phyloP scores from a whole-genome alignment of 2,329 filamentous ascomycete genomes.

The Fusarium nematophilum region DNA sequence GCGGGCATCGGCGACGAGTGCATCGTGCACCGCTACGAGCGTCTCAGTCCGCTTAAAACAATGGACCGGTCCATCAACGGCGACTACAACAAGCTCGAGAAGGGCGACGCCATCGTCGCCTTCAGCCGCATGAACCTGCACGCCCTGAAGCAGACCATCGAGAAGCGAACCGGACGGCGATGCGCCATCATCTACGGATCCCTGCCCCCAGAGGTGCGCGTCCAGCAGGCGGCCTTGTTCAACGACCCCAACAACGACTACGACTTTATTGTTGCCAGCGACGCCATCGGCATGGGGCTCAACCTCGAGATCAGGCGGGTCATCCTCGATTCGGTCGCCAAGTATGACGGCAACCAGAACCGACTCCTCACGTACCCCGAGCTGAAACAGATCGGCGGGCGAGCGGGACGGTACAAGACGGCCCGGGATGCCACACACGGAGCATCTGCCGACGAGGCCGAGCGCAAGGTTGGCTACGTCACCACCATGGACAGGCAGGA shows the following conservation, averaged over 20 bases:
- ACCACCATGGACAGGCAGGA: constrained; percentile 82
- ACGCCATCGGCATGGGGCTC: constrained; percentile 97
- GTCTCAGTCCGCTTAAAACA: constrained; percentile 81
- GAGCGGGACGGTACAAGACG: constrained; percentile 87
- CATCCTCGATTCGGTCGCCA: constrained; percentile 83
- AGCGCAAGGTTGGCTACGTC: constrained; percentile 74
- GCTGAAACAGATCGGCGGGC: constrained; percentile 93
- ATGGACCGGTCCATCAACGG: constrained; percentile 72
- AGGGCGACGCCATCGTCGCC: constrained; percentile 90
- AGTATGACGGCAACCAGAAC: constrained; percentile 72
- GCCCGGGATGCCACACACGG: constrained; percentile 53
- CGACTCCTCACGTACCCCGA: constrained; percentile 76
- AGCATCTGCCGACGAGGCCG: constrained; percentile 16
- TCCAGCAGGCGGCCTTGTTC: constrained; percentile 90
- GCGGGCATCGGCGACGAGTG: constrained; percentile 84
- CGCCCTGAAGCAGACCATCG: constrained; percentile 80
- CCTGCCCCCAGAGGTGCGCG: constrained; percentile 90
- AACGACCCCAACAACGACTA: constrained; percentile 97
- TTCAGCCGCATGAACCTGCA: constrained; percentile 89
- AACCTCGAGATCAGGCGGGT: constrained; percentile 93
- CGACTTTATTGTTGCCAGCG: constrained; percentile 91
- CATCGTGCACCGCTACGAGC: constrained; percentile 83
- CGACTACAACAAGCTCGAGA: constrained; percentile 75
- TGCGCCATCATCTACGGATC: constrained; percentile 95
- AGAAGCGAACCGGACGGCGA: constrained; percentile 78